Conservation (phyloP, 768 basidiomycete genomes). For the Boletus huronensis region DNA sequence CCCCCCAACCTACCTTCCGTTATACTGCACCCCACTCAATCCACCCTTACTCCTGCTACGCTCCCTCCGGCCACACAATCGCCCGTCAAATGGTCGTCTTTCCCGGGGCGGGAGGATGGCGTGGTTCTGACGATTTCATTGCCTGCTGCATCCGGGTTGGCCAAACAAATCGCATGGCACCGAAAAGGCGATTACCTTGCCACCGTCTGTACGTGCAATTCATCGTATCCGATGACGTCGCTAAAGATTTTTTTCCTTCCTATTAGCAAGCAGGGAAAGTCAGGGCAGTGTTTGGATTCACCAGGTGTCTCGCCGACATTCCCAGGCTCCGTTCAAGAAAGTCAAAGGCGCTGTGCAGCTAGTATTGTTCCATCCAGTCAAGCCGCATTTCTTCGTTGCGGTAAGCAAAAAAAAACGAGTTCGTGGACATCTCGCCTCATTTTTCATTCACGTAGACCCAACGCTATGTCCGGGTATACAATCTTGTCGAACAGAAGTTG, state of each 20-base stretch:
- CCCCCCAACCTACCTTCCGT: slow-evolving; percentile 72
- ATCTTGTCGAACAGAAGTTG: slow-evolving; percentile 89
- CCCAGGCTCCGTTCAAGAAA: slow-evolving; percentile 97
- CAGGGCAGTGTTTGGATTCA: slow-evolving; percentile 94
- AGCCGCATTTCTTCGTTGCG: slow-evolving; percentile 97
- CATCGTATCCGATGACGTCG: slow-evolving; percentile 4
- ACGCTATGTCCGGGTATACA: slow-evolving; percentile 93
- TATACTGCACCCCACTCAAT: slow-evolving; percentile 55
- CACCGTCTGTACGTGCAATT: slow-evolving; percentile 74
- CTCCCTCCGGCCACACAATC: slow-evolving; percentile 62
- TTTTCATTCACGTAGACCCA: slow-evolving; percentile 63
- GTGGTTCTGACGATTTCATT: slow-evolving; percentile 61
- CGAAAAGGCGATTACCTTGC: slow-evolving; percentile 93
- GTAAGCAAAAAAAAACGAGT: slow-evolving; percentile 46
- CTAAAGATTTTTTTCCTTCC: slow-evolving; percentile 3
- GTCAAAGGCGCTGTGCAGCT: slow-evolving; percentile 87
- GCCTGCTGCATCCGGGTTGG: slow-evolving; percentile 62
- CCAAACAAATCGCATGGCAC: slow-evolving; percentile 89
- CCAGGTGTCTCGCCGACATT: slow-evolving; percentile 88
- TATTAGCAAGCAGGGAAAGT: slow-evolving; percentile 57
- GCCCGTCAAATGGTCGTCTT: slow-evolving; percentile 66
- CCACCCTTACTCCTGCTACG: slow-evolving; percentile 58
- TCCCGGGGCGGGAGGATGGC: slow-evolving; percentile 44
- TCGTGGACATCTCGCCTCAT: slow-evolving; percentile 11
- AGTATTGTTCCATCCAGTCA: slow-evolving; percentile 91